Evolutionary conservation across 164 flowering plant species (phyloP).

Genomic region (Echeveria elegans): DNA sequence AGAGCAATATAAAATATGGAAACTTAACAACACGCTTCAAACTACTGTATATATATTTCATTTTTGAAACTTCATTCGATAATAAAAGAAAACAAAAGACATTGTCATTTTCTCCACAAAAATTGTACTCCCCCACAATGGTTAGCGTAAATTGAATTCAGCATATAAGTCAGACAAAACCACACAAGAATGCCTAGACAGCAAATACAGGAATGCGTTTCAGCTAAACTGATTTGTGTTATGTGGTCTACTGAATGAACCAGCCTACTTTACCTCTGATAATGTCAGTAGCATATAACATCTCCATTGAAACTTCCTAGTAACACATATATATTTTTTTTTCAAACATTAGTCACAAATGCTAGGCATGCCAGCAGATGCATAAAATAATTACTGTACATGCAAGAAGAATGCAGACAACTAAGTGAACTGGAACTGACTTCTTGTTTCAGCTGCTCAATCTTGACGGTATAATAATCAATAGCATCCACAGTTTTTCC

Average conservation of each 20-base stretch:
- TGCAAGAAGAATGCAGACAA: neutral
- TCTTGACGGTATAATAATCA: constrained; percentile 53
- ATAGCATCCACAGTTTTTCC: constrained; percentile 78
- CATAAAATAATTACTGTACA: neutral
- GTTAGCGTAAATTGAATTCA: neutral
- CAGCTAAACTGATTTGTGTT: no score
- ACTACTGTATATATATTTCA: neutral
- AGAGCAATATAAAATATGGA: neutral
- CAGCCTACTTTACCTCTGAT: neutral
- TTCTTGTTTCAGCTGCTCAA: constrained; percentile 38
- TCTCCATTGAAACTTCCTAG: no score
- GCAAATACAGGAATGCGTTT: neutral
- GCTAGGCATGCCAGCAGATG: neutral
- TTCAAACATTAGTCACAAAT: no score
- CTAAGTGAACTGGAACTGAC: neutral
- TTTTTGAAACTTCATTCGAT: neutral
- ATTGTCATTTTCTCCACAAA: neutral
- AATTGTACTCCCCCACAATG: neutral
- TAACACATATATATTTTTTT: no score
- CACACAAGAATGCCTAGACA: neutral
- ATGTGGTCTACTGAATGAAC: no score
- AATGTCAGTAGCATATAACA: neutral
- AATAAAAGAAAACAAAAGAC: neutral
- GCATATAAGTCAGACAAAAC: no score
- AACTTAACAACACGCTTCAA: neutral